Evolutionary conservation across 306 rosid species (phyloP), one percentile per base, ranked within the genome.

Genomic region (Quercus rubra): DNA sequence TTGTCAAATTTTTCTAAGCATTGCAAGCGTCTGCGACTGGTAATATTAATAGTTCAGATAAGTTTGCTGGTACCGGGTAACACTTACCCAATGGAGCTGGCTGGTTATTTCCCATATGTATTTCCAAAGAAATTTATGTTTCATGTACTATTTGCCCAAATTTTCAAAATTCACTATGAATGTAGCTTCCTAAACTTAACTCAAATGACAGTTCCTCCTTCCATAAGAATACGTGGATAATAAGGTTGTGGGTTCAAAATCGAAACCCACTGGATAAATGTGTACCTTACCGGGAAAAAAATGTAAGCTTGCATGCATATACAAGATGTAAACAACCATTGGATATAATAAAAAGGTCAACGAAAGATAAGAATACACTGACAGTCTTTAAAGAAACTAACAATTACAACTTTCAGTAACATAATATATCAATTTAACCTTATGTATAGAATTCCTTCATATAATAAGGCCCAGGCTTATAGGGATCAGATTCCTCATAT

Each of bases 401-500:
- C 33, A 23, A 10, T 61, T 23, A 61, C 30, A 61, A 66, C 7
- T 68, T 14, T 15, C 20, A 15, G 20, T 1, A 76, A 46, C 54
- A 71, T 70, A 15, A 28, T 54, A 55, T 56, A 41, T 70, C 46
- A 21, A 72, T 79, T 58, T 38, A 58, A 68, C 23, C 57, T 87
- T 19, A 87, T 17, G 92, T 84, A 61, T 71, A 84, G 71, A 87
- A 89, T 55, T 94, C 90, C 77, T 82, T 90, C 84, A 87, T 61
- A 77, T 76, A 92, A 74, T 86, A 74, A 56, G 96, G 98, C 13
- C 97, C 96, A 0, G 97, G 99, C 82, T 88, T 90, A 83, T 73
- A 92, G 55, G 91, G 93, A 78, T 92, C 97, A 9, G 94, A 52
- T 85, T 89, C 93, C 4, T 86, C 88, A 77, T 94, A 94, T 35